A percentile compares a stretch with the other conserved stretches of the same genome.
phyloP scores from a whole-genome alignment of 2,329 filamentous ascomycete species.

The Colletotrichum orchidophilum region DNA sequence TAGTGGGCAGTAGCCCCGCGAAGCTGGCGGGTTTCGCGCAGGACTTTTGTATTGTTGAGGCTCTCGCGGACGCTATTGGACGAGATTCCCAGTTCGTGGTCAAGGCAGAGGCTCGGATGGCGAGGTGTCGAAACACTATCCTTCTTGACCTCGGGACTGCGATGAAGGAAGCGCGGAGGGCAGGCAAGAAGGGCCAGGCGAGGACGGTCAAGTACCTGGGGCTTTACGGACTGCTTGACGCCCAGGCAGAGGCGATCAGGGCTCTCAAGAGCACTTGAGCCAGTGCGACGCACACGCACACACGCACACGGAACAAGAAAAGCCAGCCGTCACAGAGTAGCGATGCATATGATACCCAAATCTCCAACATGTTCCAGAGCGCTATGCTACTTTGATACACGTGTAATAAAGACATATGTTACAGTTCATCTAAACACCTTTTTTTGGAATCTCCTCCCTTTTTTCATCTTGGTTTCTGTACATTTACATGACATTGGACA shows the following conservation, averaged over 20 bases:
- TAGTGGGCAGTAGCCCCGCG: constrained; percentile 56
- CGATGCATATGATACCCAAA: constrained; percentile 43
- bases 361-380: constrained; percentile 33
- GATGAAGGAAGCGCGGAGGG: constrained; percentile 53
- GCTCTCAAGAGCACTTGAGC: constrained; percentile 51
- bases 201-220: constrained; percentile 62
- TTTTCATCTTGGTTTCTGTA: constrained; percentile 11
- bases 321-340: constrained; percentile 8
- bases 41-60: constrained; percentile 54
- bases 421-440: constrained; percentile 41
- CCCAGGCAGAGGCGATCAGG: constrained; percentile 62
- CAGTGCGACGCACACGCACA: neutral
- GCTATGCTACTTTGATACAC: constrained; percentile 31
- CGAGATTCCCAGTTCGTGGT: constrained; percentile 59
- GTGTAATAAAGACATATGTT: constrained; percentile 46
- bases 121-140: constrained; percentile 64
- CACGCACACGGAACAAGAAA: neutral
- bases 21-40: constrained; percentile 57
- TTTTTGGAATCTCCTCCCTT: neutral
- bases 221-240: constrained; percentile 62
- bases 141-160: constrained; percentile 65
- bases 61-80: constrained; percentile 55
- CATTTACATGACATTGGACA: constrained; percentile 64
- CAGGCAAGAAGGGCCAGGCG: constrained; percentile 52
- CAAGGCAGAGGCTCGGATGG: constrained; percentile 62